Evolutionary conservation across 2,329 filamentous ascomycete genomes (phyloP), one percentile per base, ranked within the genome.

Genomic region (Phyllosticta capitalensis): DNA sequence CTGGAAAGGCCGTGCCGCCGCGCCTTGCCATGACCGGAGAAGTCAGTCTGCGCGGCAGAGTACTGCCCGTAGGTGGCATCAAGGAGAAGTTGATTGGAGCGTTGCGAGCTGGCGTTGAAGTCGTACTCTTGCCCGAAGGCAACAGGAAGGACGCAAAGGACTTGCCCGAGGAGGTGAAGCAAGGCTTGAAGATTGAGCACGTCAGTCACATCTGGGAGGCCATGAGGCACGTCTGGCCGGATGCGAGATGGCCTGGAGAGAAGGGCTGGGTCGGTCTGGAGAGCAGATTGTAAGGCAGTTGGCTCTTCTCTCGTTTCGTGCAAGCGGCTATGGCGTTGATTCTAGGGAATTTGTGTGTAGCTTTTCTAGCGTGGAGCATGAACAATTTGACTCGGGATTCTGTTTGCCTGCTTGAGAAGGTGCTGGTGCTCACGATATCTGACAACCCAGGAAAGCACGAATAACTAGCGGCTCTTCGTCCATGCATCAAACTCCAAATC

Each of bases 11-110:
- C 24, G 92, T 99, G 3, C 90, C 92, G 49, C 90, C 92, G 0
- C 91, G 89, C 3, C 86, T 99, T 73, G 94, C 94, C 51, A 99
- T 99, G 94, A 99, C 94, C 0, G 85, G 85, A 9, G 85, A 88
- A 68, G 76, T 87, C 63, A 90, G 88, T 60, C 83, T 99, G 24
- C 84, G 94, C 50, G 94, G 94, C 21, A 85, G 91, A 64, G 88
- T 99, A 60, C 90, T 94, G 75, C 90, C 92, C 24, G 94, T 99
- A 38, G 94, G 94, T 57, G 94, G 94, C 19, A 97, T 99, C 77
- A 96, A 97, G 76, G 92, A 99, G 83, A 99, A 99, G 75, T 81
- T 97, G 57, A 97, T 99, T 69, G 94, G 94, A 21, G 94, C 94
- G 9, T 79, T 95, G 69, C 83, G 92, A 59, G 94, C 94, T 1